Percentiles rank a stretch among this genome's conserved stretches.
phyloP scores from a whole-genome alignment of 2,329 filamentous ascomycete genomes.

The Magnaporthales sp. region DNA sequence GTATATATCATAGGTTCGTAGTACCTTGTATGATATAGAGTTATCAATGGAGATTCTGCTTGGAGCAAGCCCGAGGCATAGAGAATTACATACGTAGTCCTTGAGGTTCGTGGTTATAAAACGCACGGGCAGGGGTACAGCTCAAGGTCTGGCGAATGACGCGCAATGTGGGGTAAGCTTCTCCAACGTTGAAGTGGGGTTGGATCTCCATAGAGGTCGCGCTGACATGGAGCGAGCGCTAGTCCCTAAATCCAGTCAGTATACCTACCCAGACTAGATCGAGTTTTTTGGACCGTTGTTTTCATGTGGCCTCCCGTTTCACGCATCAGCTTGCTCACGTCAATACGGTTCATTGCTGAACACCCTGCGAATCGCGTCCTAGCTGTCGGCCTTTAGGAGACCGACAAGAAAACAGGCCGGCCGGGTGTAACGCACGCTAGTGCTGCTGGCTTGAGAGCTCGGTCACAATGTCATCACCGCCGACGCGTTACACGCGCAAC shows the following conservation, averaged over 20 bases:
- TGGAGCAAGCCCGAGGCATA: not conserved
- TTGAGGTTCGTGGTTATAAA: not conserved
- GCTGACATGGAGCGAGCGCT: no score
- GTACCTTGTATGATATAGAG: not conserved
- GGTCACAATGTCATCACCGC: slow-evolving; percentile 1
- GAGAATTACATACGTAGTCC: not conserved
- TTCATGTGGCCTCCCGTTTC: not conserved
- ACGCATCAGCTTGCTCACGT: not conserved
- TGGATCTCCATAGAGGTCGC: not conserved
- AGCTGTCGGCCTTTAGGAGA: not conserved
- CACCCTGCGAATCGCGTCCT: not conserved
- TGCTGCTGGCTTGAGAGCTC: not conserved
- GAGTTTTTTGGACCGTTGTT: not conserved
- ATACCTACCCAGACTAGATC: no score
- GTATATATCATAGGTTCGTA: not conserved
- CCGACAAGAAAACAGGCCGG: not conserved
- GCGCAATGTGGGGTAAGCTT: not conserved
- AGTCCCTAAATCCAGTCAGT: no score
- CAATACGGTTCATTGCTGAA: not conserved
- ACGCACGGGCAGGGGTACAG: not conserved
- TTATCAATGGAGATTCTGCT: not conserved
- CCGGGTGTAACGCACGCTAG: not conserved
- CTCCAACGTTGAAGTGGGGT: not conserved
- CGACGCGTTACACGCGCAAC: slow-evolving; percentile 2
- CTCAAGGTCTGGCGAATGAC: not conserved